phyloP scores from a whole-genome alignment of 2,329 filamentous ascomycete species.

The Scytalidium lignicola region DNA sequence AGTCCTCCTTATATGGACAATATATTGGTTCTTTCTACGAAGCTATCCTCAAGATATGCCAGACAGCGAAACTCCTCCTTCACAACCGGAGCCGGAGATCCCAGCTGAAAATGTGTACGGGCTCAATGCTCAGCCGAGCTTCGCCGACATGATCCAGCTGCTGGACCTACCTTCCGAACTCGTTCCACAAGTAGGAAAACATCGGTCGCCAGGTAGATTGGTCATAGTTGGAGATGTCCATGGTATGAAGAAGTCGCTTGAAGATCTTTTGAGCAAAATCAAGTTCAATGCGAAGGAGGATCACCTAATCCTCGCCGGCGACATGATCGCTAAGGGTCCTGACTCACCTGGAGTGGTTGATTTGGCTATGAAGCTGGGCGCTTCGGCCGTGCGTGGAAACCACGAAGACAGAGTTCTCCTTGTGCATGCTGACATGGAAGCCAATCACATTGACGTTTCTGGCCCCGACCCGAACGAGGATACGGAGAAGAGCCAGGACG shows the following conservation, averaged over 20 bases:
- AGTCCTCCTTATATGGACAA: background rate
- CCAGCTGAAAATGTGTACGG: background rate
- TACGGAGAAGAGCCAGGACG: conserved; percentile 19
- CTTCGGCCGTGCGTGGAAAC: conserved; percentile 83
- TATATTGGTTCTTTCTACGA: background rate
- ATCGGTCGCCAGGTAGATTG: conserved; percentile 50
- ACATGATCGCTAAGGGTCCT: conserved; percentile 82
- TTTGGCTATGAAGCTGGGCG: conserved; percentile 65
- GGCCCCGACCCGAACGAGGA: conserved; percentile 21
- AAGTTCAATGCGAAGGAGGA: conserved; percentile 59
- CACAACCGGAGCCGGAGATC: background rate
- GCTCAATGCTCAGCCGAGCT: conserved; percentile 1
- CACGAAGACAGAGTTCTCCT: conserved; percentile 85
- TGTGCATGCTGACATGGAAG: conserved; percentile 41
- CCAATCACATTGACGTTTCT: conserved; percentile 24
- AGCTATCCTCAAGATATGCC: background rate
- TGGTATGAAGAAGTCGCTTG: conserved; percentile 69
- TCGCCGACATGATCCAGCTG: conserved; percentile 22
- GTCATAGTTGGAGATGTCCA: conserved; percentile 90
- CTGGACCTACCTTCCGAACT: conserved; percentile 22
- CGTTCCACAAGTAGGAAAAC: conserved; percentile 26
- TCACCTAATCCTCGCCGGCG: conserved; percentile 71
- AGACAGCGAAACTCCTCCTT: background rate
- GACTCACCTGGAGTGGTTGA: conserved; percentile 75
- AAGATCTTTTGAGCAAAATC: conserved; percentile 61